phyloP scores from a whole-genome alignment of 2,329 filamentous ascomycete species.

The Clarireedia monteithiana region DNA sequence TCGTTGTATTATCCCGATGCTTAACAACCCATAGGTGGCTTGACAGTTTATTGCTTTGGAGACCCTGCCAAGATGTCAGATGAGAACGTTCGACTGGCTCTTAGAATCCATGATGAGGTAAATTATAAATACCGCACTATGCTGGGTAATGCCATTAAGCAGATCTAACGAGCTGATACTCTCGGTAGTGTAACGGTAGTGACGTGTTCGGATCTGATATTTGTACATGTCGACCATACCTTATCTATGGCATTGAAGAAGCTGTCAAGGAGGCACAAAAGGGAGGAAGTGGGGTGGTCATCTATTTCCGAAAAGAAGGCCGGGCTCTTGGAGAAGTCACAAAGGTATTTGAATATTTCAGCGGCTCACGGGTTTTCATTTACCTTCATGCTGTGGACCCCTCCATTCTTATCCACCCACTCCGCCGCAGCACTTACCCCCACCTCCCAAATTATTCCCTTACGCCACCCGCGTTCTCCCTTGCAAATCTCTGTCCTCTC shows the following conservation, averaged over 20 bases:
- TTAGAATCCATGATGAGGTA: constrained; percentile 68
- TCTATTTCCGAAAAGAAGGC: constrained; percentile 98
- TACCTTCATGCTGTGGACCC: constrained; percentile 10
- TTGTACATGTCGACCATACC: constrained; percentile 90
- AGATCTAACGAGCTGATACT: constrained; percentile 18
- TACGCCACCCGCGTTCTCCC: constrained; percentile 12
- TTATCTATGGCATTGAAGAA: constrained; percentile 95
- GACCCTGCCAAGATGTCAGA: constrained; percentile 92
- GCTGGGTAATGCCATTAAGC: background rate
- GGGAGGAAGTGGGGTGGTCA: constrained; percentile 46
- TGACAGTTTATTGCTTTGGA: constrained; percentile 96
- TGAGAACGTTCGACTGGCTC: constrained; percentile 67
- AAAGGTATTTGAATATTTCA: constrained; percentile 23
- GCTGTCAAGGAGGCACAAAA: constrained; percentile 93
- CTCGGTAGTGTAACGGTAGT: constrained; percentile 72
- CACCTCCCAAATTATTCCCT: constrained; percentile 43
- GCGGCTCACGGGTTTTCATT: constrained; percentile 1
- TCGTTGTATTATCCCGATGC: constrained; percentile 5
- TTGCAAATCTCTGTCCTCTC: constrained; percentile 1
- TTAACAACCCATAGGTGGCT: constrained; percentile 38
- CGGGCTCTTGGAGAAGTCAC: constrained; percentile 83
- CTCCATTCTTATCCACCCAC: constrained; percentile 43
- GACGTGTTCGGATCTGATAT: constrained; percentile 98
- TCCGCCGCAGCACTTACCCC: constrained; percentile 50
- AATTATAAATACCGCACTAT: constrained; percentile 9